Evolutionary conservation across 1,139 yeast genomes (phyloP).

Genomic region (Geotrichum cucujoidarum): DNA sequence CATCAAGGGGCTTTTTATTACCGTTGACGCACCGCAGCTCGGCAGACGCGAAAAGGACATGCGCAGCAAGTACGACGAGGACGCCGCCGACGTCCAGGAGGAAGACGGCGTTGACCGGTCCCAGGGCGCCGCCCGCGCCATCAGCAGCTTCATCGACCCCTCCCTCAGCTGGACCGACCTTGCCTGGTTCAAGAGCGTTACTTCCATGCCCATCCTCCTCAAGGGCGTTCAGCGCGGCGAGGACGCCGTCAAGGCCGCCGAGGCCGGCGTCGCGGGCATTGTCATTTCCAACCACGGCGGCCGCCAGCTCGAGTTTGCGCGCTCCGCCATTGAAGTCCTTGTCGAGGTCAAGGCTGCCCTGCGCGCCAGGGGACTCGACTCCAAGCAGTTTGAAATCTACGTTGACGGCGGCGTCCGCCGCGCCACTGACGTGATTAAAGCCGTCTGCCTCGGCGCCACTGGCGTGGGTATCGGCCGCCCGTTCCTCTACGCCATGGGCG

Average conservation of each 20-base stretch:
- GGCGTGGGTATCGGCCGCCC: constrained; percentile 79
- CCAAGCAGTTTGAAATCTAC: constrained; percentile 56
- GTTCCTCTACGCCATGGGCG: constrained; percentile 67
- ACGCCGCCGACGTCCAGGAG: constrained; percentile 46
- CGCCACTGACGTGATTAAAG: constrained; percentile 68
- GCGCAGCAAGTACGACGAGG: constrained; percentile 58
- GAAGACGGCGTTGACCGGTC: constrained; percentile 52
- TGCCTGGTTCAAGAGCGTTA: constrained; percentile 51
- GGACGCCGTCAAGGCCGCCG: constrained; percentile 60
- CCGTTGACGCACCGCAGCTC: constrained; percentile 91
- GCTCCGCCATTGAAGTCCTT: constrained; percentile 62
- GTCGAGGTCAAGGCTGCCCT: constrained; percentile 59
- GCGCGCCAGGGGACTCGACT: constrained; percentile 41
- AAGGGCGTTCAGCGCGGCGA: constrained; percentile 69
- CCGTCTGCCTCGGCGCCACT: constrained; percentile 68
- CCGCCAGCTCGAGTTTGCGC: constrained; percentile 66
- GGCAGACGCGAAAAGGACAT: constrained; percentile 81
- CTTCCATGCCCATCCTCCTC: constrained; percentile 59
- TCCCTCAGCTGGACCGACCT: constrained; percentile 63
- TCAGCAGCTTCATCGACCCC: constrained; percentile 83
- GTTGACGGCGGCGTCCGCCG: constrained; percentile 75
- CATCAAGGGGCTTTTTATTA: constrained; percentile 71
- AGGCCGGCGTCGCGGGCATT: constrained; percentile 59
- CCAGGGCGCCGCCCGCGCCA: constrained; percentile 86
- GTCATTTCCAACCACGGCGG: constrained; percentile 78